A percentile compares a stretch with the other conserved stretches of the same genome.
Conservation (phyloP, 306 rosid species). For the Rosa rugosa region DNA sequence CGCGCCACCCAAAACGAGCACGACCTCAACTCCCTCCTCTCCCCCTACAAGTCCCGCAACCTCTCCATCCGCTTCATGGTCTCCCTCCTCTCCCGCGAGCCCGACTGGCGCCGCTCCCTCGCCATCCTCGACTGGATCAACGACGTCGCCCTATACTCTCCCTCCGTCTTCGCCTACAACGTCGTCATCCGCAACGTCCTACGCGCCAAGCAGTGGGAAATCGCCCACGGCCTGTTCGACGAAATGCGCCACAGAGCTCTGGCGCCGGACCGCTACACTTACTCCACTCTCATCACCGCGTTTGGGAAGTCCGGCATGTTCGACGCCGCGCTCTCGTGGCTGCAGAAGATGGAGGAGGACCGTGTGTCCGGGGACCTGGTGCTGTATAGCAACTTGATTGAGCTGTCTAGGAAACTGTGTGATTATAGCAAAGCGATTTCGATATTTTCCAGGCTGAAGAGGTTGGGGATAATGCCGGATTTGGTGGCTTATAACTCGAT, state of each 20-base stretch:
- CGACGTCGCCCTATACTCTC: constrained; percentile 71
- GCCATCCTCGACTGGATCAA: constrained; percentile 90
- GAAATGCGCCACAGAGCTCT: constrained; percentile 88
- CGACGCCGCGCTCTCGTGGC: constrained; percentile 86
- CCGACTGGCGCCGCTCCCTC: constrained; percentile 85
- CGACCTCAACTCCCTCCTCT: constrained; percentile 57
- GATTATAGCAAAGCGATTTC: constrained; percentile 91
- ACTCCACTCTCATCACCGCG: constrained; percentile 77
- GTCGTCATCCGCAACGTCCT: constrained; percentile 82
- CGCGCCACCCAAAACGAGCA: constrained; percentile 54
- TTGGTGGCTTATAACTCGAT: constrained; percentile 74
- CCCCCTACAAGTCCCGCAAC: constrained; percentile 57
- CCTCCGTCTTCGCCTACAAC: constrained; percentile 78
- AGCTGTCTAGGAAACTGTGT: constrained; percentile 70
- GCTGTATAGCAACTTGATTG: constrained; percentile 79
- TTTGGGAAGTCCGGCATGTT: constrained; percentile 82
- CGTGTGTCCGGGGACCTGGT: constrained; percentile 84
- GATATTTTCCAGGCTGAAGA: constrained; percentile 62
- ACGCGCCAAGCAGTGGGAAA: constrained; percentile 71
- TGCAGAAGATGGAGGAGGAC: constrained; percentile 89
- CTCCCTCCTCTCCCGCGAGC: constrained; percentile 69
- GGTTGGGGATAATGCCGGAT: constrained; percentile 62
- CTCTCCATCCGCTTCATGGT: constrained; percentile 87
- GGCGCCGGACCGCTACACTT: constrained; percentile 87
- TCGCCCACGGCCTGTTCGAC: constrained; percentile 89